These are phyloP conservation scores for Penicillium coprophilum DNA, from an alignment of 495 filamentous ascomycete genomes.

Conservation along the genomic window DNA sequence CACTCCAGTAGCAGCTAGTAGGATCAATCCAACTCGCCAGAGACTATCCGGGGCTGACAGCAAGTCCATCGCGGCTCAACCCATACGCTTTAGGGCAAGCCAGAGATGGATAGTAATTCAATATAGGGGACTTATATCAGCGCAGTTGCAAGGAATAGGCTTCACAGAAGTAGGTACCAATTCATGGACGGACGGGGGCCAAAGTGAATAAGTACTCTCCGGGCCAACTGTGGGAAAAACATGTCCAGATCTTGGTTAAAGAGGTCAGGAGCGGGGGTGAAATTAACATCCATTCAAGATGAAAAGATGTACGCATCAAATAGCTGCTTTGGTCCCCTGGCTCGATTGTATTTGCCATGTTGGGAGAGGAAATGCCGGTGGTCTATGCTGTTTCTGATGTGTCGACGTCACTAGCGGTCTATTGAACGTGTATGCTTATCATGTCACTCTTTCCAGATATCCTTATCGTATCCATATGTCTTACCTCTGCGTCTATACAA, in stretches of 20 bases:
- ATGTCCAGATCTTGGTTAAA: constrained; percentile 7
- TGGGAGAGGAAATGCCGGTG: constrained; percentile 28
- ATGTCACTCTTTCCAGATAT: not conserved
- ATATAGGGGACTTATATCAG: not conserved
- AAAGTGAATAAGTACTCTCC: constrained; percentile 15
- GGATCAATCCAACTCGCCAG: constrained; percentile 26
- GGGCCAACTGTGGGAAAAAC: not conserved
- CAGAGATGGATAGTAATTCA: not conserved
- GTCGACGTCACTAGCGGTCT: constrained; percentile 4
- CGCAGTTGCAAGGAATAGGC: not conserved
- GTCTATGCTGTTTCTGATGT: not conserved
- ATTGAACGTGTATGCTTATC: constrained; percentile 1
- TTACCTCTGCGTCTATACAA: not conserved
- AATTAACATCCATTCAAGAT: constrained; percentile 11
- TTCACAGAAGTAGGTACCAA: not conserved
- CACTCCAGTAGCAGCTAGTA: constrained; percentile 27
- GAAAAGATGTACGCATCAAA: constrained; percentile 15
- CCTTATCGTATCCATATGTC: not conserved
- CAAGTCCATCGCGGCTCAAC: constrained; percentile 16
- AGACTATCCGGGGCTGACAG: constrained; percentile 17
- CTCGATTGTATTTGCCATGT: constrained; percentile 29
- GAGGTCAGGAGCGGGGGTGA: constrained; percentile 22
- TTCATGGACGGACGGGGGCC: not conserved
- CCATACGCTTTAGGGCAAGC: constrained; percentile 14
- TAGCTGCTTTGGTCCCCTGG: constrained; percentile 20